Evolutionary conservation across 441 rosid genomes (phyloP).

Genomic region (Corymbia calophylla): DNA sequence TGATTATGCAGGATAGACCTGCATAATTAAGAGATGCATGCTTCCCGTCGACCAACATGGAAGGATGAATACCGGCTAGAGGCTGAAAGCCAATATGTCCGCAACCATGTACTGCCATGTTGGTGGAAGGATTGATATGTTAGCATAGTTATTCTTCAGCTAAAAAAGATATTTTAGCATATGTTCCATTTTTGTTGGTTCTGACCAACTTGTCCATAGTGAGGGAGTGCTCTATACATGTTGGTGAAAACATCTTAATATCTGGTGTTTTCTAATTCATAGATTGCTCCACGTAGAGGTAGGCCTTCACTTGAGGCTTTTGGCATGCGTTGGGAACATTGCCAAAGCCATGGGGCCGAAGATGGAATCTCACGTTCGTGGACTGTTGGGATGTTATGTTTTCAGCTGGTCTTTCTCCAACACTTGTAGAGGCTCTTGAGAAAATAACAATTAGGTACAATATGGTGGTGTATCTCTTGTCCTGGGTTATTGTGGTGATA

Average conservation of each 20-base stretch:
- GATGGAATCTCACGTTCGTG: slow-evolving; percentile 84
- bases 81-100: background rate
- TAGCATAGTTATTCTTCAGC: background rate
- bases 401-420: slow-evolving; percentile 79
- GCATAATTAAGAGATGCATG: background rate
- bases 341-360: slow-evolving; percentile 95
- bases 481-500: slow-evolving; percentile 4
- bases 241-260: background rate
- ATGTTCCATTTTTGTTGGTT: background rate
- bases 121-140: background rate
- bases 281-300: slow-evolving; percentile 99
- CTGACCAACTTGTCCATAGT: background rate
- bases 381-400: slow-evolving; percentile 88
- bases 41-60: background rate
- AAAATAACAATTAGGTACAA: slow-evolving; percentile 75
- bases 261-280: slow-evolving; percentile 1
- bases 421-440: slow-evolving; percentile 87
- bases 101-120: background rate
- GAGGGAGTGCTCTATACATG: background rate
- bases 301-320: slow-evolving; percentile 97
- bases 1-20: background rate
- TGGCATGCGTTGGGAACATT: slow-evolving; percentile 97
- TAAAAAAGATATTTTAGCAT: background rate
- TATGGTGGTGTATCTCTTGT: slow-evolving; percentile 1
- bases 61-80: background rate